A percentile compares a stretch with the other conserved stretches of the same genome.
These are phyloP conservation scores for Aspergillus arachidicola DNA, from an alignment of 2,329 filamentous ascomycete species.

Conservation along the genomic window DNA sequence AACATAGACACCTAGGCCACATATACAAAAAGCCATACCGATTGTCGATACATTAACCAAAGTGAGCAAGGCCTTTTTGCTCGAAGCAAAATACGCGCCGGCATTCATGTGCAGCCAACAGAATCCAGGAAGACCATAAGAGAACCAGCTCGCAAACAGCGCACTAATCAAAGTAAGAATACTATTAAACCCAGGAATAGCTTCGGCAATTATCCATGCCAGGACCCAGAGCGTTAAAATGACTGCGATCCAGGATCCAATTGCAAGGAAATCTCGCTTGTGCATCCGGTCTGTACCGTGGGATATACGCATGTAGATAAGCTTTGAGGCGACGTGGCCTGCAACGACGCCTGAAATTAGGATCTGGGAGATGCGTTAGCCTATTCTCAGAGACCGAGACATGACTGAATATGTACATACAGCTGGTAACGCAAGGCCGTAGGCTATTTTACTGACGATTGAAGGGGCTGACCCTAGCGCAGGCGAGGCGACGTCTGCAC, in stretches of 20 bases:
- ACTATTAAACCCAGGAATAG: conserved; percentile 69
- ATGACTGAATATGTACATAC: neutral
- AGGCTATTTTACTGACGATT: conserved; percentile 64
- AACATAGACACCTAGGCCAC: neutral
- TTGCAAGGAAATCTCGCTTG: conserved; percentile 52
- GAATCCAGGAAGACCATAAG: conserved; percentile 46
- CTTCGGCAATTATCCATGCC: conserved; percentile 68
- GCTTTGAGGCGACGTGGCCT: conserved; percentile 66
- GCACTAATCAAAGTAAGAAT: conserved; percentile 65
- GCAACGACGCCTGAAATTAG: conserved; percentile 71
- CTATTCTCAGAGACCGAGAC: fast-evolving
- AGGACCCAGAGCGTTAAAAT: conserved; percentile 59
- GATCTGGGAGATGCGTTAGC: conserved; percentile 42
- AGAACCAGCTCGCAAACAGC: conserved; percentile 68
- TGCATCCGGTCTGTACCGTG: conserved; percentile 57
- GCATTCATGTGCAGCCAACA: conserved; percentile 10
- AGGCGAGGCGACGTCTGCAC: conserved; percentile 62
- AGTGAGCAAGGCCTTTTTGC: neutral
- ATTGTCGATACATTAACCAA: neutral
- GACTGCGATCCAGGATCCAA: conserved; percentile 61
- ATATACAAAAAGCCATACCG: neutral
- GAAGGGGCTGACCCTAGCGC: conserved; percentile 64
- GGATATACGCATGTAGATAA: conserved; percentile 67
- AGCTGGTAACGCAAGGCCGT: conserved; percentile 69
- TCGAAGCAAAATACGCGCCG: conserved; percentile 37